These are phyloP conservation scores for Rhizopogon rudus DNA, from an alignment of 768 basidiomycete genomes.

Conservation along the genomic window DNA sequence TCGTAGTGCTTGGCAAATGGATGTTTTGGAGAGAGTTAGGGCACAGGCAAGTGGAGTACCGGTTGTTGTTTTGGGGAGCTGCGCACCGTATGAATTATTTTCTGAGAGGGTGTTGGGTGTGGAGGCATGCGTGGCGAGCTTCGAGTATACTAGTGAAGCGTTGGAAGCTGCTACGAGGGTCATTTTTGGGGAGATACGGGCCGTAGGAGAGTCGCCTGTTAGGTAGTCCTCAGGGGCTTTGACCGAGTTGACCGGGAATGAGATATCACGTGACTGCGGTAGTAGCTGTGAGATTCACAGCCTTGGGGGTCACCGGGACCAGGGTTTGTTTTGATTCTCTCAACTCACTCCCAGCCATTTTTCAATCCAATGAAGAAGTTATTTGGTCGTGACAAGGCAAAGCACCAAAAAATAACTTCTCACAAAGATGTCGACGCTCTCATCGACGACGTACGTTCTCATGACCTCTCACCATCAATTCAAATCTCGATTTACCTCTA, in stretches of 20 bases:
- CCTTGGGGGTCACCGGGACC: not conserved
- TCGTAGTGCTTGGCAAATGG: conserved; percentile 47
- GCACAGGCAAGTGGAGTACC: conserved; percentile 15
- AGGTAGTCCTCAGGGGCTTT: too few relatives aligned
- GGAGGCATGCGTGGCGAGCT: conserved; percentile 43
- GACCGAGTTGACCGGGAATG: not conserved
- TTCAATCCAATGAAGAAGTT: conserved; percentile 71
- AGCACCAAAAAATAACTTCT: conserved; percentile 26
- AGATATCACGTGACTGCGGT: conserved; percentile 1
- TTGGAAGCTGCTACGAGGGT: conserved; percentile 39
- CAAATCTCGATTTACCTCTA: not conserved
- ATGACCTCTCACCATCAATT: too few relatives aligned
- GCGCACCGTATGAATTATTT: conserved; percentile 62
- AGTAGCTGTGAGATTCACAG: conserved; percentile 7
- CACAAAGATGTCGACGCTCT: conserved; percentile 19
- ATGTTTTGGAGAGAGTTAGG: conserved; percentile 29
- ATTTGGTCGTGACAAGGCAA: conserved; percentile 48
- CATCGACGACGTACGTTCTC: conserved; percentile 26
- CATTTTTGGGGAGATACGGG: conserved; percentile 33
- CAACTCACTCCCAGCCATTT: not conserved
- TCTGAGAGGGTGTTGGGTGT: conserved; percentile 16
- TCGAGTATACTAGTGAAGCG: conserved; percentile 54
- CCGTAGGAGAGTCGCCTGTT: not conserved
- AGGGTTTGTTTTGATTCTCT: not conserved
- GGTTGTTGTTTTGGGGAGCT: conserved; percentile 52